These are phyloP conservation scores for Coprinellus micaceus DNA, from an alignment of 768 basidiomycete genomes.

Conservation along the genomic window DNA sequence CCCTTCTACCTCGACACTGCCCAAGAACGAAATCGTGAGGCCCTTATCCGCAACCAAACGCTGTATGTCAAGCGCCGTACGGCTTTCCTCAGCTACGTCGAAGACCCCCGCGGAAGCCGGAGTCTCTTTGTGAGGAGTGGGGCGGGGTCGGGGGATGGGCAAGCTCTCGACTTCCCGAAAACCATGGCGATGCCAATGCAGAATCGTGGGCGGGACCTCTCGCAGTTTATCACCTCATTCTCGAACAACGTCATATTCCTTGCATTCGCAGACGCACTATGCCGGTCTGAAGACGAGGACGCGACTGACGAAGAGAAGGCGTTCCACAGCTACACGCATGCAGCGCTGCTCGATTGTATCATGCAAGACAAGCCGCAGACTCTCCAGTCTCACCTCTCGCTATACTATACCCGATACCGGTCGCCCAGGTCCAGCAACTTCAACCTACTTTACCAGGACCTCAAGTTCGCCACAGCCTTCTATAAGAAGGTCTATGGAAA, in stretches of 20 bases:
- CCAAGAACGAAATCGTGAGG: slow-evolving; percentile 61
- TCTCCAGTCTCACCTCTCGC: slow-evolving; percentile 66
- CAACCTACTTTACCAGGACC: slow-evolving; percentile 66
- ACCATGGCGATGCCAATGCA: slow-evolving; percentile 62
- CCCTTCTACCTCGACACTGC: slow-evolving; percentile 82
- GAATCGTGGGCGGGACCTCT: slow-evolving; percentile 62
- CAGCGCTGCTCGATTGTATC: slow-evolving; percentile 79
- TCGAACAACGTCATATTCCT: slow-evolving; percentile 79
- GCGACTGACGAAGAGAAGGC: slow-evolving; percentile 43
- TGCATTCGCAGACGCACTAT: slow-evolving; percentile 77
- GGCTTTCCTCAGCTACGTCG: slow-evolving; percentile 88
- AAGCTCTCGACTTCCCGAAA: slow-evolving; percentile 82
- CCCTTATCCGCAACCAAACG: slow-evolving; percentile 72
- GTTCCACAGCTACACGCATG: slow-evolving; percentile 72
- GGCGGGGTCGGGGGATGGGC: slow-evolving; percentile 79
- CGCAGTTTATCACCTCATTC: slow-evolving; percentile 83
- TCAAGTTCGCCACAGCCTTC: slow-evolving; percentile 73
- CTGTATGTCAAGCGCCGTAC: slow-evolving; percentile 90
- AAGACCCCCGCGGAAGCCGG: slow-evolving; percentile 90
- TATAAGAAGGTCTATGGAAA: slow-evolving; percentile 72
- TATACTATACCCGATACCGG: slow-evolving; percentile 68
- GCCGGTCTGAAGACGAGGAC: slow-evolving; percentile 51
- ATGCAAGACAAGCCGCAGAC: slow-evolving; percentile 86
- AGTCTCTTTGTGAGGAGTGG: slow-evolving; percentile 87
- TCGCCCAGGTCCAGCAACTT: slow-evolving; percentile 55